Percentiles rank a stretch among this genome's conserved stretches.
These are phyloP conservation scores for Alternaria viburni DNA, from an alignment of 2,329 filamentous ascomycete species.

Conservation along the genomic window DNA sequence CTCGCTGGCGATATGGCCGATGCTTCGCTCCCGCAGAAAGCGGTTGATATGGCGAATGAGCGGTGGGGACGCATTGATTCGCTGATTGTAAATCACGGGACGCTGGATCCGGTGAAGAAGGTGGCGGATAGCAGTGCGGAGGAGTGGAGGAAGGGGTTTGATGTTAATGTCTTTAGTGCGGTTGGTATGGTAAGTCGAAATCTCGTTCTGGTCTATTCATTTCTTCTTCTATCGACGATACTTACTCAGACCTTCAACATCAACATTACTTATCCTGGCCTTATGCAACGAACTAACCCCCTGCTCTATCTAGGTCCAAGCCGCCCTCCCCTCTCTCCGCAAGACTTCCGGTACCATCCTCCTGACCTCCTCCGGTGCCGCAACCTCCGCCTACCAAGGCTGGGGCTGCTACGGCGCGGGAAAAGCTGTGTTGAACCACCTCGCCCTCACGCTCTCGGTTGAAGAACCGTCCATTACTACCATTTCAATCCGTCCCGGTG, in stretches of 20 bases:
- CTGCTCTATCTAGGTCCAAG: conserved; percentile 60
- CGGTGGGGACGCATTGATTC: conserved; percentile 78
- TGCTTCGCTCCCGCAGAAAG: conserved; percentile 61
- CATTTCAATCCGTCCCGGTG: conserved; percentile 76
- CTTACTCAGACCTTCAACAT: neutral
- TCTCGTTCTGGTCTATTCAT: neutral
- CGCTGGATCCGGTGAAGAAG: conserved; percentile 75
- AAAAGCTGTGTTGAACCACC: conserved; percentile 83
- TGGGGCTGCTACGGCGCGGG: conserved; percentile 85
- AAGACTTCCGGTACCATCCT: conserved; percentile 73
- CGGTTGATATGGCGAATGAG: conserved; percentile 69
- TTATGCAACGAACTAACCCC: neutral
- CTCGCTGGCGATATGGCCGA: conserved; percentile 65
- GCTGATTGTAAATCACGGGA: conserved; percentile 86
- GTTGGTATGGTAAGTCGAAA: conserved; percentile 72
- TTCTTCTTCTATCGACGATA: neutral
- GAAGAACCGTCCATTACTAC: conserved; percentile 81
- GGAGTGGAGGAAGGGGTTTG: conserved; percentile 77
- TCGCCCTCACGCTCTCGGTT: conserved; percentile 72
- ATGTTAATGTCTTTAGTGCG: conserved; percentile 86
- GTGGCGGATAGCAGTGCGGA: conserved; percentile 71
- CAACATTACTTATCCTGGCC: neutral
- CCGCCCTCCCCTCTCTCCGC: conserved; percentile 72
- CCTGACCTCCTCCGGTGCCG: conserved; percentile 81
- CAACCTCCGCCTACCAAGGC: conserved; percentile 67